A percentile compares a stretch with the other conserved stretches of the same genome.
Evolutionary conservation across 805 yeast species (phyloP).

Genomic region (Cyberlindnera japonica): DNA sequence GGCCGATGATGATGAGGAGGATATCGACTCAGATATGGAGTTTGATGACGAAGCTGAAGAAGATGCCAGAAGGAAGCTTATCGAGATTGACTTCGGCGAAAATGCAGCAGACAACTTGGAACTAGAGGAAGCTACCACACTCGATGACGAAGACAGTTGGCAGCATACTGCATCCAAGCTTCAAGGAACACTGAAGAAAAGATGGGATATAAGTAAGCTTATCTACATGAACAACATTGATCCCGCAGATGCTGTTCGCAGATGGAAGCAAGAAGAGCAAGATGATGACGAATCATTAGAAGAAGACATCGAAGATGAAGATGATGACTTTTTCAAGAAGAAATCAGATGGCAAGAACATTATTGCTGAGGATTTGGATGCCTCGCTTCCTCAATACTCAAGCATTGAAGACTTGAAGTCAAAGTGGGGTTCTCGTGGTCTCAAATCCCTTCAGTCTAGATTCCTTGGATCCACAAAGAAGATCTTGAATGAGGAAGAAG

Average conservation of each 20-base stretch:
- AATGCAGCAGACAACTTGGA: slow-evolving; percentile 32
- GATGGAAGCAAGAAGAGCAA: slow-evolving; percentile 61
- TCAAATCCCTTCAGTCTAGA: slow-evolving; percentile 41
- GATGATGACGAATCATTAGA: slow-evolving; percentile 41
- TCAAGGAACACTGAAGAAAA: slow-evolving; percentile 47
- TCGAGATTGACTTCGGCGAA: slow-evolving; percentile 46
- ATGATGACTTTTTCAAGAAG: slow-evolving; percentile 55
- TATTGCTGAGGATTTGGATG: slow-evolving; percentile 35
- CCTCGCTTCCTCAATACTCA: slow-evolving; percentile 35
- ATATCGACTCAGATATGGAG: slow-evolving; percentile 40
- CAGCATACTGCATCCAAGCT: slow-evolving; percentile 55
- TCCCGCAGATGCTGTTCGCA: slow-evolving; percentile 64
- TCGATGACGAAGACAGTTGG: slow-evolving; percentile 40
- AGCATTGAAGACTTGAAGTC: slow-evolving; percentile 40
- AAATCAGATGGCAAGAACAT: slow-evolving; percentile 36
- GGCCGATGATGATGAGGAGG: slow-evolving; percentile 41
- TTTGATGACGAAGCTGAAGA: slow-evolving; percentile 39
- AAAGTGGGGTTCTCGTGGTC: slow-evolving; percentile 45
- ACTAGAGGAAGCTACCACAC: slow-evolving; percentile 51
- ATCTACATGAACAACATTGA: slow-evolving; percentile 75
- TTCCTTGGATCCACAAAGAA: slow-evolving; percentile 53
- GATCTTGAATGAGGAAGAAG: slow-evolving; percentile 30
- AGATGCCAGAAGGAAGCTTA: slow-evolving; percentile 38
- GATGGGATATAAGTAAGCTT: slow-evolving; percentile 79
- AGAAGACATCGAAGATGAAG: slow-evolving; percentile 35